phyloP scores from a whole-genome alignment of 2,329 filamentous ascomycete species.

The Venturia nashicola region DNA sequence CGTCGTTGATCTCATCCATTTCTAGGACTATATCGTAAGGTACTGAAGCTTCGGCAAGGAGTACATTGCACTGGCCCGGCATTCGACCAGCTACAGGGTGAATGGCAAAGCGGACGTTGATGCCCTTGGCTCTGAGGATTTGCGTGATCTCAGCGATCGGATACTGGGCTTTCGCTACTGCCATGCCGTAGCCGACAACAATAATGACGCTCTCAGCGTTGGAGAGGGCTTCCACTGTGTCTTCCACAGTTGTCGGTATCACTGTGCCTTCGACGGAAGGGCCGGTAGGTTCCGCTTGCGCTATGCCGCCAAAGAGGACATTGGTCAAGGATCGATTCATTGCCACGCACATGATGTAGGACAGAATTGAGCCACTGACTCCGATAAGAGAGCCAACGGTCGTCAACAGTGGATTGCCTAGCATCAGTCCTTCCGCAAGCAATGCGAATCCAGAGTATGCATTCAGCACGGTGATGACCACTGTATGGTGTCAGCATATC shows the following conservation, averaged over 20 bases:
- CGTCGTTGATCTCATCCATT: slow-evolving; percentile 95
- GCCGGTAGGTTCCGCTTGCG: slow-evolving; percentile 31
- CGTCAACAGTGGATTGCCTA: slow-evolving; percentile 74
- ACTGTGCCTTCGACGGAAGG: slow-evolving; percentile 69
- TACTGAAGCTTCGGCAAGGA: slow-evolving; percentile 80
- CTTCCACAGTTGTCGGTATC: slow-evolving; percentile 66
- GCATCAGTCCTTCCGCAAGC: slow-evolving; percentile 84
- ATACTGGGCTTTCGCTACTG: slow-evolving; percentile 86
- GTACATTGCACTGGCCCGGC: slow-evolving; percentile 87
- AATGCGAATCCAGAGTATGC: slow-evolving; percentile 85
- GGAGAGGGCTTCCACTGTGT: slow-evolving; percentile 62
- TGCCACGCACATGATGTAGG: slow-evolving; percentile 75
- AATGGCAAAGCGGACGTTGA: slow-evolving; percentile 80
- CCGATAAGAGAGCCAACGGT: slow-evolving; percentile 80
- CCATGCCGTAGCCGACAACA: slow-evolving; percentile 84
- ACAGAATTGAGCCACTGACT: slow-evolving; percentile 78
- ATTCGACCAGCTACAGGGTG: slow-evolving; percentile 84
- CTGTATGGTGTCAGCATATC: slow-evolving; percentile 26
- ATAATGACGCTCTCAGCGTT: slow-evolving; percentile 80
- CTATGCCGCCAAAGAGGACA: slow-evolving; percentile 74
- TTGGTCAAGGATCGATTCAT: slow-evolving; percentile 90
- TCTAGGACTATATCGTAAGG: slow-evolving; percentile 3
- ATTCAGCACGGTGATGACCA: slow-evolving; percentile 82
- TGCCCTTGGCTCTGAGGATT: slow-evolving; percentile 58
- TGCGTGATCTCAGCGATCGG: slow-evolving; percentile 73